Evolutionary conservation across 257 asterid genomes (phyloP).

Genomic region (Przewalskia tangutica): DNA sequence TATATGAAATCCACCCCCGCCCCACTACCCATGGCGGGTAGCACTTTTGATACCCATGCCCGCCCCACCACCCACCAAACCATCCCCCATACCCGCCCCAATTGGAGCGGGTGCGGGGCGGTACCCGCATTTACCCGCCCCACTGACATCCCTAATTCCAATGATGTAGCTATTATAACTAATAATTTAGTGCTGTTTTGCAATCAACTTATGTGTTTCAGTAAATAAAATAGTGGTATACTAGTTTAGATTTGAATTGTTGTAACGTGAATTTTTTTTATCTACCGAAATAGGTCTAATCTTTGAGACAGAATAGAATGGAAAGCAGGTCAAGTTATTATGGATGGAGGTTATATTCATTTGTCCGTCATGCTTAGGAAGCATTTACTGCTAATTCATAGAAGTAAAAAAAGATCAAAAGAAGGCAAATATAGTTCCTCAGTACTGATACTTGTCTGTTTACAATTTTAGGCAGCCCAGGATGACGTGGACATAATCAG

Average conservation of each 20-base stretch:
- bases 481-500: constrained; percentile 91
- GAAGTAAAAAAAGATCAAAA: too few species aligned
- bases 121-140: too few species aligned
- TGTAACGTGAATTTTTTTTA: neutral
- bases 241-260: neutral
- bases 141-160: too few species aligned
- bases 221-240: neutral
- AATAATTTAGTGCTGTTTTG: neutral
- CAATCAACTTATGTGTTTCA: neutral
- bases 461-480: constrained; percentile 64
- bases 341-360: neutral
- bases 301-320: neutral
- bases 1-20: too few species aligned
- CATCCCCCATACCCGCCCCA: too few species aligned
- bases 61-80: too few species aligned
- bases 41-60: too few species aligned
- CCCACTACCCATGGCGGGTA: too few species aligned
- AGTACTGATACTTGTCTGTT: neutral
- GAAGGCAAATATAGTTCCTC: neutral
- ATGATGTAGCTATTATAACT: neutral
- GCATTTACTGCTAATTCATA: too few species aligned
- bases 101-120: too few species aligned
- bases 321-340: neutral
- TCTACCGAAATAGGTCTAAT: neutral
- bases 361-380: neutral